These are phyloP conservation scores for Croton setiger DNA, from an alignment of 441 rosid species.

Conservation along the genomic window DNA sequence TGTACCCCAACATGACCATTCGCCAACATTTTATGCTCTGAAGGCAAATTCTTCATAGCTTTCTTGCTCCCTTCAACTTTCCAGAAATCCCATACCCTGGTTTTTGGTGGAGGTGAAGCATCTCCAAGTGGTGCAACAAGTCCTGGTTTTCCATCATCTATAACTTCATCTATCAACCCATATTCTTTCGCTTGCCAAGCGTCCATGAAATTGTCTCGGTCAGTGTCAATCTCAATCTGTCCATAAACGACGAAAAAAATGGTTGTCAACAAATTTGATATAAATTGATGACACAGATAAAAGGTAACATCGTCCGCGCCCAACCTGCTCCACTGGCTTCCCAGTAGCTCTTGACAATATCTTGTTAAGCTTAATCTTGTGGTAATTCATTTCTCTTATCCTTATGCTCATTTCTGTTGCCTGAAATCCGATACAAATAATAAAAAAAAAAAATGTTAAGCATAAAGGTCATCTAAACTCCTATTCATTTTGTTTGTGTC, in stretches of 20 bases:
- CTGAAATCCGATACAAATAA: slow-evolving; percentile 40
- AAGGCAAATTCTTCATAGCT: slow-evolving; percentile 52
- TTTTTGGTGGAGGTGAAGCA: slow-evolving; percentile 65
- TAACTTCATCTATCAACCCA: slow-evolving; percentile 72
- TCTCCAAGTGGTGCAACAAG: slow-evolving; percentile 67
- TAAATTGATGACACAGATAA: slow-evolving; percentile 5
- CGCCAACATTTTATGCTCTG: slow-evolving; percentile 48
- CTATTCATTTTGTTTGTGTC: background rate
- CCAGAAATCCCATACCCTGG: slow-evolving; percentile 68
- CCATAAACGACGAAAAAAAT: background rate
- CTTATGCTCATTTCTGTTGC: slow-evolving; percentile 68
- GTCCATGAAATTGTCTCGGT: slow-evolving; percentile 77
- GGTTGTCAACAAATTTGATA: background rate
- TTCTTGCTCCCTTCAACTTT: slow-evolving; percentile 60
- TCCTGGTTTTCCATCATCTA: slow-evolving; percentile 88
- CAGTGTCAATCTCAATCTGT: slow-evolving; percentile 78
- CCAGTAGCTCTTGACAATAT: slow-evolving; percentile 72
- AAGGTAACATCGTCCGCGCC: background rate
- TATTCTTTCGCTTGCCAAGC: slow-evolving; percentile 92
- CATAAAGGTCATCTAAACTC: background rate
- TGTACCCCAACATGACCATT: slow-evolving; percentile 30
- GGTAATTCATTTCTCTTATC: slow-evolving; percentile 74
- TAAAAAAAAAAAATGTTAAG: background rate
- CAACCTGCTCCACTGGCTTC: slow-evolving; percentile 65
- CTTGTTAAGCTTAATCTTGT: slow-evolving; percentile 72